Conservation (phyloP, 2,329 filamentous ascomycete species). For the Neofusicoccum parvum region DNA sequence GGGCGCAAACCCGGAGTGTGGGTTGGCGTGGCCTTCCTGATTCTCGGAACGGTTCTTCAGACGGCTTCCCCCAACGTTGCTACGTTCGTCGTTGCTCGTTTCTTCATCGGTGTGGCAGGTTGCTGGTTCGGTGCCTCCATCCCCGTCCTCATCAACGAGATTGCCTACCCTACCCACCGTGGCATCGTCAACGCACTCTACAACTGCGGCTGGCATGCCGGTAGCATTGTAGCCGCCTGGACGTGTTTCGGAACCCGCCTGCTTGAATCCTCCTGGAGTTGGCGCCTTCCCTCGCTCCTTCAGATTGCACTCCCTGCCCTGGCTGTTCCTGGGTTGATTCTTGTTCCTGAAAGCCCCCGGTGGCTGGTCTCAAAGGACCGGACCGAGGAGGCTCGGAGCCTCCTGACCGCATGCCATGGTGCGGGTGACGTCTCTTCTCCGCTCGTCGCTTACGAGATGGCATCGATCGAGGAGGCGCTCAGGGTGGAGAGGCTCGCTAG, state of each 20-base stretch:
- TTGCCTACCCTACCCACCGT: constrained; percentile 47
- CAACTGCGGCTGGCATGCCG: constrained; percentile 41
- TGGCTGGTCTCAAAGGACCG: constrained; percentile 52
- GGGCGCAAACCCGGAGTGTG: constrained; percentile 27
- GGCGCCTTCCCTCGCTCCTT: constrained; percentile 38
- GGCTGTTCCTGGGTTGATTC: constrained; percentile 45
- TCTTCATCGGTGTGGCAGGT: constrained; percentile 67
- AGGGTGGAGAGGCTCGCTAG: constrained; percentile 51
- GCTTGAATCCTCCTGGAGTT: constrained; percentile 45
- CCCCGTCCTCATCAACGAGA: constrained; percentile 47
- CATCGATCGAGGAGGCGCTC: constrained; percentile 55
- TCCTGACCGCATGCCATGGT: constrained; percentile 57
- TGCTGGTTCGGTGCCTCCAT: constrained; percentile 63
- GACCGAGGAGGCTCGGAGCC: constrained; percentile 50
- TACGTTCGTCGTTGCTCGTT: constrained; percentile 62
- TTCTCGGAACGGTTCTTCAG: not conserved
- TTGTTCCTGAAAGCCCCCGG: constrained; percentile 59
- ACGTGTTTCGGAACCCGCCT: constrained; percentile 47
- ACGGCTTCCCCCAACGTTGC: not conserved
- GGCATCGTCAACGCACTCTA: constrained; percentile 38
- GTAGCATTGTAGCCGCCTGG: constrained; percentile 50
- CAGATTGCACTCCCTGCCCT: constrained; percentile 53
- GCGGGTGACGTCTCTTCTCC: constrained; percentile 48
- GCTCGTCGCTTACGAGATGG: constrained; percentile 51
- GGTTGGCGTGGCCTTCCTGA: constrained; percentile 5